phyloP scores from a whole-genome alignment of 1,139 yeast species.

The Diutina mesorugosa region DNA sequence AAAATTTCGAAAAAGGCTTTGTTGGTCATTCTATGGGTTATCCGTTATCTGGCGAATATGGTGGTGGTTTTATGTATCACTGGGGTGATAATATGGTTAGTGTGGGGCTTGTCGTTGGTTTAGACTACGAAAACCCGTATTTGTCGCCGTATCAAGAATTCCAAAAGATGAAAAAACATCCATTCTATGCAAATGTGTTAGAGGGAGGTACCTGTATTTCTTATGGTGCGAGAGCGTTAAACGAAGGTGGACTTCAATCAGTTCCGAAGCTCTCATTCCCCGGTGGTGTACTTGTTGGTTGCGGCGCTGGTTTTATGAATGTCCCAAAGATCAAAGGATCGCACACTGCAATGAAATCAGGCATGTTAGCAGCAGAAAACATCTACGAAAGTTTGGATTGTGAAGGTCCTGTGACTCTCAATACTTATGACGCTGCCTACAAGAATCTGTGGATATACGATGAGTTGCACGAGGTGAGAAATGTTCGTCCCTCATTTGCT shows the following conservation, averaged over 20 bases:
- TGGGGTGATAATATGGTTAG: constrained; percentile 88
- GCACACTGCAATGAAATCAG: constrained; percentile 92
- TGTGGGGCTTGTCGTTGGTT: constrained; percentile 82
- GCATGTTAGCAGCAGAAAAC: constrained; percentile 85
- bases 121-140: constrained; percentile 90
- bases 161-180: constrained; percentile 87
- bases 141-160: constrained; percentile 92
- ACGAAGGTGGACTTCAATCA: constrained; percentile 92
- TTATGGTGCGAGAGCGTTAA: constrained; percentile 90
- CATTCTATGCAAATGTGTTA: constrained; percentile 62
- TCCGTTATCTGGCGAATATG: constrained; percentile 62
- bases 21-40: constrained; percentile 86
- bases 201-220: constrained; percentile 87
- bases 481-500: constrained; percentile 83
- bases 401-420: constrained; percentile 36
- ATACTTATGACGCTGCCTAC: constrained; percentile 48
- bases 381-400: constrained; percentile 41
- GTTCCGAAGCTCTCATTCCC: constrained; percentile 86
- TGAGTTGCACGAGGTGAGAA: constrained; percentile 73
- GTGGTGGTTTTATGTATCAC: constrained; percentile 96
- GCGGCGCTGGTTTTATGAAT: constrained; percentile 91
- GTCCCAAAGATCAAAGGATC: constrained; percentile 98
- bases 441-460: constrained; percentile 75
- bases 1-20: constrained; percentile 65
- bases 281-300: constrained; percentile 91